Evolutionary conservation across 2,329 filamentous ascomycete genomes (phyloP), one percentile per base, ranked within the genome.

Genomic region (Colletotrichum trifolii): DNA sequence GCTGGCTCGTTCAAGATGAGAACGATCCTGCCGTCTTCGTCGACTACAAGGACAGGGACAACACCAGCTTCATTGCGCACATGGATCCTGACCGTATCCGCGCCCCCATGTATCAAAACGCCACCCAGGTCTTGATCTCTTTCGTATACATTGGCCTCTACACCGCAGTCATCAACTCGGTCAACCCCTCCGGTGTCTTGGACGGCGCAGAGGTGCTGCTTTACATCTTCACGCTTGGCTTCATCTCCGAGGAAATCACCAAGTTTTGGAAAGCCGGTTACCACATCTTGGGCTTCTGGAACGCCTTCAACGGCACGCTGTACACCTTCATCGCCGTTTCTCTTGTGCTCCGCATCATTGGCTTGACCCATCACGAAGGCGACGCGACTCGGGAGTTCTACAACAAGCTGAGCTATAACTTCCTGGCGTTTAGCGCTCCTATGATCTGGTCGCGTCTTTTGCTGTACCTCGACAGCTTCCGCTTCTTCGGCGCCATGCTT

Each of bases 401-500:
- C 77, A 97, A 96, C 75, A 84, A 87, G 63, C 81, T 97, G 17
- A 94, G 91, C 74, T 99, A 99, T 79, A 97, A 97, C 78, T 94
- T 98, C 75, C 82, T 99, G 33, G 94, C 96, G 9, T 97, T 97
- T 76, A 89, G 90, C 3, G 94, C 96, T 0, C 96, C 96, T 0
- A 92, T 99, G 92, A 98, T 99, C 78, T 99, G 96, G 95, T 91
- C 90, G 74, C 91, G 96, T 5, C 84, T 99, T 64, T 81, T 99
- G 67, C 87, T 99, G 7, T 99, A 97, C 74, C 87, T 99, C 15
- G 96, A 99, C 78, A 93, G 91, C 39, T 88, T 97, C 84, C 89
- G 92, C 60, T 99, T 99, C 83, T 99, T 99, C 73, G 96, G 96
- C 33, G 94, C 95, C 54, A 99, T 99, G 96, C 87, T 99, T 1